Conservation (phyloP, 2,329 filamentous ascomycete genomes). For the Penicillium aurantiogriseum region DNA sequence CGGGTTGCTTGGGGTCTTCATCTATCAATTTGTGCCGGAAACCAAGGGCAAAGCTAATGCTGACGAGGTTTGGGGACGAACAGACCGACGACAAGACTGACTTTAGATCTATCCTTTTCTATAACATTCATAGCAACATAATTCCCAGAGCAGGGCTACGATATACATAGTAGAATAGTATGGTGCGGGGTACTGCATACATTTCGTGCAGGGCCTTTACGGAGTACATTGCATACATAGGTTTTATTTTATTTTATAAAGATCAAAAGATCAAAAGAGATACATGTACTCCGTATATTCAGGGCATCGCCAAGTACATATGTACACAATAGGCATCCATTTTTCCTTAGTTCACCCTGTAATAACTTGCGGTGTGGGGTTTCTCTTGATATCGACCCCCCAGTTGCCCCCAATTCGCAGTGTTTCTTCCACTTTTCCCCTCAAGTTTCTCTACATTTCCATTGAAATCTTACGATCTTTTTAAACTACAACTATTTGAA, state of each 20-base stretch:
- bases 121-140: background rate
- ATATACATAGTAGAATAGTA: background rate
- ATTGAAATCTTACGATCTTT: background rate
- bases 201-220: background rate
- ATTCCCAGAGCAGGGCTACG: background rate
- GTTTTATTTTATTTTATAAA: too few species aligned
- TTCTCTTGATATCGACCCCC: background rate
- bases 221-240: background rate
- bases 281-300: background rate
- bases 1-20: constrained; percentile 66
- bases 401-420: background rate
- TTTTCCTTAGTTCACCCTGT: background rate
- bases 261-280: background rate
- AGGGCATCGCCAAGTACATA: background rate
- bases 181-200: constrained; percentile 7
- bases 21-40: constrained; percentile 75
- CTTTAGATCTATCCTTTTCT: background rate
- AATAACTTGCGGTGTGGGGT: constrained; percentile 12
- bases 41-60: constrained; percentile 79
- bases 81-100: constrained; percentile 36
- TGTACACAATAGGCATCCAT: constrained; percentile 8
- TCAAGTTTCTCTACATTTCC: background rate
- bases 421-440: constrained; percentile 1
- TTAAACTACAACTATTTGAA: too few species aligned
- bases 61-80: constrained; percentile 86